phyloP scores from a whole-genome alignment of 2,329 filamentous ascomycete species.

The Monosporascus sp. region DNA sequence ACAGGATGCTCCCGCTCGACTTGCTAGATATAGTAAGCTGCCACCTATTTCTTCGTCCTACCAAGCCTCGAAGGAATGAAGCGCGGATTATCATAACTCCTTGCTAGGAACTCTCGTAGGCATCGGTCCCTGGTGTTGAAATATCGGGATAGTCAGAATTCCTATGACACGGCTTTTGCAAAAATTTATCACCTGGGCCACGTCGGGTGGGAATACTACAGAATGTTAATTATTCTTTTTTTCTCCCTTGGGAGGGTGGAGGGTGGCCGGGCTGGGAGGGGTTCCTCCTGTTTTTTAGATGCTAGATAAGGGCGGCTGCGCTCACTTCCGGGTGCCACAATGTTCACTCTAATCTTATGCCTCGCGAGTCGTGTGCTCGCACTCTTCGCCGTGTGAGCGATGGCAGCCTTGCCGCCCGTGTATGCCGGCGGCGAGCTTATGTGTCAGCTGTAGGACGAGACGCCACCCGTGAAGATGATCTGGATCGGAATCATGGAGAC shows the following conservation, averaged over 20 bases:
- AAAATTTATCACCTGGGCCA: no score
- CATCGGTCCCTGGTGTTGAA: conserved; percentile 8
- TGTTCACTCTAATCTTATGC: conserved; percentile 23
- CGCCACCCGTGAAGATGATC: conserved; percentile 21
- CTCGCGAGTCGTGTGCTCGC: conserved; percentile 17
- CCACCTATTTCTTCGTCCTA: conserved; percentile 25
- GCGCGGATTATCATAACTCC: conserved; percentile 11
- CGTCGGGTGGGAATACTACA: conserved; percentile 23
- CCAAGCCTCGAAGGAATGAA: conserved; percentile 23
- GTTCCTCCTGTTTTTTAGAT: background rate
- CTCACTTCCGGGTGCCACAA: conserved; percentile 24
- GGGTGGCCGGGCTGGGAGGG: no score
- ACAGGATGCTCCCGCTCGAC: conserved; percentile 22
- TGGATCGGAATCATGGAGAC: conserved; percentile 25
- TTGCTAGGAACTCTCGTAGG: conserved; percentile 15
- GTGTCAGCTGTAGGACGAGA: conserved; percentile 17
- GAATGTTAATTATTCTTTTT: background rate
- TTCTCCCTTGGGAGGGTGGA: no score
- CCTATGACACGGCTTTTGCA: no score
- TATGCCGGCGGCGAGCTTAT: conserved; percentile 15
- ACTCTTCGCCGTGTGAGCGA: conserved; percentile 23
- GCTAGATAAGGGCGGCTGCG: background rate
- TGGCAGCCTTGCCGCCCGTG: conserved; percentile 19
- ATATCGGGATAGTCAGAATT: no score
- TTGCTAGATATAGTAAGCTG: conserved; percentile 21